phyloP scores from a whole-genome alignment of 1,139 yeast genomes.

The Petasospora fabianii region DNA sequence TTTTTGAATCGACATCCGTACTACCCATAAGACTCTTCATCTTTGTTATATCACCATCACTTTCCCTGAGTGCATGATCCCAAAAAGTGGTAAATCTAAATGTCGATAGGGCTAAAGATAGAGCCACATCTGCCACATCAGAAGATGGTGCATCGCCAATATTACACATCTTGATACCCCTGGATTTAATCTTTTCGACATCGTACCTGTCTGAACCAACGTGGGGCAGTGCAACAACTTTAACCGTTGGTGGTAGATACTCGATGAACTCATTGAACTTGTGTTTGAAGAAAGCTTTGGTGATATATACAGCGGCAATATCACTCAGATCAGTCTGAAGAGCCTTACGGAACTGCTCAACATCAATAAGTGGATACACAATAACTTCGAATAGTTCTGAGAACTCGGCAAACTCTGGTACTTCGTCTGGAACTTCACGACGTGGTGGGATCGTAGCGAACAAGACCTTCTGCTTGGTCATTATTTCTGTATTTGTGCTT shows the following conservation, averaged over 20 bases:
- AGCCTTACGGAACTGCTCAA: constrained; percentile 26
- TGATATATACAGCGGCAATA: constrained; percentile 49
- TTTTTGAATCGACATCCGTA: constrained; percentile 32
- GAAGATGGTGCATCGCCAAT: constrained; percentile 22
- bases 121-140: constrained; percentile 58
- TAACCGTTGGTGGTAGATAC: constrained; percentile 48
- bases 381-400: constrained; percentile 25
- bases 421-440: constrained; percentile 26
- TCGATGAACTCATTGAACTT: constrained; percentile 47
- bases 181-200: constrained; percentile 33
- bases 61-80: constrained; percentile 38
- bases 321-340: constrained; percentile 31
- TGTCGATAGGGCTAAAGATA: constrained; percentile 54
- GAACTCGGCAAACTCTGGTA: constrained; percentile 26
- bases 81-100: constrained; percentile 59
- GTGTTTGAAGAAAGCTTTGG: constrained; percentile 53
- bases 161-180: constrained; percentile 20
- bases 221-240: constrained; percentile 60
- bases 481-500: constrained; percentile 1
- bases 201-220: constrained; percentile 71
- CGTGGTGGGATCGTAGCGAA: constrained; percentile 26
- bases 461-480: constrained; percentile 27
- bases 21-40: constrained; percentile 36
- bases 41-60: constrained; percentile 22
- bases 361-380: constrained; percentile 37